Base-by-base conservation (phyloP, 106 monocot species). In the Hemerocallis citrina region DNA sequence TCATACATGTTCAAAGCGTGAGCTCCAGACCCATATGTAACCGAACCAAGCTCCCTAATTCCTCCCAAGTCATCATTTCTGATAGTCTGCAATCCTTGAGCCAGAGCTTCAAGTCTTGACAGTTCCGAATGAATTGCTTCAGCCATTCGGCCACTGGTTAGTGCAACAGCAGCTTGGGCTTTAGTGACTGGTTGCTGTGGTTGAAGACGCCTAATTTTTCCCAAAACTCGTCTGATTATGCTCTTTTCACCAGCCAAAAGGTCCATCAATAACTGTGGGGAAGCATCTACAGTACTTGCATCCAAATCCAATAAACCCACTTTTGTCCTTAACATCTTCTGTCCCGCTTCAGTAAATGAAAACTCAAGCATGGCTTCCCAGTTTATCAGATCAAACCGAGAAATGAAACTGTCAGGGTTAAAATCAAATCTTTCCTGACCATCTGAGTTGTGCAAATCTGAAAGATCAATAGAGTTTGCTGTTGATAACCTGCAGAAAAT, bases 321-420 rank as follows among this genome's bases (percentile, higher is more conserved):
- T 34, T 72, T 83, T 62, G 50, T 83, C 66, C 76, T 83, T 76
- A 74, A 75, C 70, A 89, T 89, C 94, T 89, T 77, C 35, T 76
- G 75, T 66, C 81, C 71, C 33, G 50, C 42, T 61, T 61, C 71
- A 49, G 57, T 14, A 47, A 65, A 67, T 55, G 75, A 43, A 78
- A 86, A 80, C 55, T 95, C 94, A 14, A 86, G n/a, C 34, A 89
- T 68, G 29, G 72, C 72, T 83, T 79, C 86, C 85, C 94, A 95
- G 59, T 78, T 81, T 17, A 95, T 49, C 55, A 95, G 49, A 70
- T 95, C 89, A 51, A 89, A 67, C 34, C 94, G 85, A 73, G 89
- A 78, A 61, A 85, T 62, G 25, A 71, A 83, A 64, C 93, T 94
- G 74, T 86, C 83, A 45, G 89, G 89, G 22, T 38, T 64, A 77